Conservation (phyloP, 805 yeast species). For the Wickerhamiella qilinensis region DNA sequence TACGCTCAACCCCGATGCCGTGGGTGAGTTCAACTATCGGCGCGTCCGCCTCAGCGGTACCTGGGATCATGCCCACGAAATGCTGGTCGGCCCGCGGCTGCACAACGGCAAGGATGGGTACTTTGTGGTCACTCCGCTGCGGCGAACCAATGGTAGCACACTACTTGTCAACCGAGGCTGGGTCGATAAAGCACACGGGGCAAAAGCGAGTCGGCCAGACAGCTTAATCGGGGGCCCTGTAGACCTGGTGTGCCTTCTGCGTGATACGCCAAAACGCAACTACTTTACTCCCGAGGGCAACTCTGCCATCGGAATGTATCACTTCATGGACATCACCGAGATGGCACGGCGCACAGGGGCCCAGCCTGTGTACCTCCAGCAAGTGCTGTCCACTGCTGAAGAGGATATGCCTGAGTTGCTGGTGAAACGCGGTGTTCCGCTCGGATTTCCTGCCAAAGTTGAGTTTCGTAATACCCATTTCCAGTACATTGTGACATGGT, state of each 20-base stretch:
- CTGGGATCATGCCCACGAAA: constrained; percentile 72
- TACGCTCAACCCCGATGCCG: constrained; percentile 37
- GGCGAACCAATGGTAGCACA: constrained; percentile 62
- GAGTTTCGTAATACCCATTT: constrained; percentile 78
- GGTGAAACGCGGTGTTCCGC: constrained; percentile 70
- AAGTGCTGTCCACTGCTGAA: constrained; percentile 37
- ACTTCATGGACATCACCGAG: constrained; percentile 63
- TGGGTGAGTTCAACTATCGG: constrained; percentile 66
- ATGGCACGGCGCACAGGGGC: constrained; percentile 58
- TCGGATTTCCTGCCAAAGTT: constrained; percentile 69
- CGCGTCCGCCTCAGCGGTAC: constrained; percentile 61
- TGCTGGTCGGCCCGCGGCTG: constrained; percentile 82
- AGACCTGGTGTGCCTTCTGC: constrained; percentile 55
- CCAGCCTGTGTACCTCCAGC: constrained; percentile 63
- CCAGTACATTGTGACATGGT: constrained; percentile 91
- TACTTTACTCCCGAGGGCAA: constrained; percentile 58
- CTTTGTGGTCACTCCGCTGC: constrained; percentile 64
- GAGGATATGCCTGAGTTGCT: constrained; percentile 32
- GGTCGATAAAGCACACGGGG: constrained; percentile 45
- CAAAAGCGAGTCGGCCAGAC: constrained; percentile 44
- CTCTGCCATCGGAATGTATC: constrained; percentile 50
- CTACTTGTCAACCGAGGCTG: constrained; percentile 83
- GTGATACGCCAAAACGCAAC: constrained; percentile 49
- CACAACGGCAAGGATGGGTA: constrained; percentile 64
- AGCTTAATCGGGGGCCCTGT: constrained; percentile 62